Evolutionary conservation across 176 grass and related monocot genomes (phyloP).

Genomic region (Oryza brachyantha): DNA sequence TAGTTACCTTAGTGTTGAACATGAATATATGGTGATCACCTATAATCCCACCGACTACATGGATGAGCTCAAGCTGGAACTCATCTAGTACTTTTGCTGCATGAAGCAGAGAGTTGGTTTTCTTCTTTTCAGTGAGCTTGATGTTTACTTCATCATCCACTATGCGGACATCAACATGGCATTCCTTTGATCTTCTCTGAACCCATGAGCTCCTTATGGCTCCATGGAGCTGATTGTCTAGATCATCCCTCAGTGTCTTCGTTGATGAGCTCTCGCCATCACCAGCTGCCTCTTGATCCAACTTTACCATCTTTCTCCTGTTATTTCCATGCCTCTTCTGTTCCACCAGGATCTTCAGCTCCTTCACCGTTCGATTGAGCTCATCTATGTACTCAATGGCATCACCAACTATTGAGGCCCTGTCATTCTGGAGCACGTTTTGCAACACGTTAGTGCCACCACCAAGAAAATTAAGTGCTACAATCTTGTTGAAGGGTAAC

Average conservation of each 20-base stretch:
- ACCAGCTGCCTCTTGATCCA: slow-evolving; percentile 45
- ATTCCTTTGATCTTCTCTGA: slow-evolving; percentile 76
- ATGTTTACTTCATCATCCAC: slow-evolving; percentile 86
- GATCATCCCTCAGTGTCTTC: slow-evolving; percentile 42
- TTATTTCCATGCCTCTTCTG: slow-evolving; percentile 58
- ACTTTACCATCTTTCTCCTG: slow-evolving; percentile 51
- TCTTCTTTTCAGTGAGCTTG: slow-evolving; percentile 85
- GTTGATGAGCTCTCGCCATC: slow-evolving; percentile 69
- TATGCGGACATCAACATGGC: slow-evolving; percentile 72
- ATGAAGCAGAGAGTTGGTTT: slow-evolving; percentile 62
- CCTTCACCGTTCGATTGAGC: slow-evolving; percentile 74
- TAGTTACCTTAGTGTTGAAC: slow-evolving; percentile 84
- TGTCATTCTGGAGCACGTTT: slow-evolving; percentile 52
- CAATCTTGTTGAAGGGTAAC: neutral
- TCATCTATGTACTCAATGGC: slow-evolving; percentile 88
- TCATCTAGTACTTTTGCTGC: slow-evolving; percentile 70
- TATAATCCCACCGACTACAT: slow-evolving; percentile 65
- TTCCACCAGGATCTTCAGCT: slow-evolving; percentile 64
- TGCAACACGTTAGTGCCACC: slow-evolving; percentile 20
- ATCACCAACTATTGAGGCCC: slow-evolving; percentile 79
- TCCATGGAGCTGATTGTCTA: slow-evolving; percentile 48
- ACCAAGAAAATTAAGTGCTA: slow-evolving; percentile 24
- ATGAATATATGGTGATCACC: slow-evolving; percentile 89
- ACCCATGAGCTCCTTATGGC: slow-evolving; percentile 77
- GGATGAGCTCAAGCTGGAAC: slow-evolving; percentile 66